A percentile compares a stretch with the other conserved stretches of the same genome.
Conservation (phyloP, 768 basidiomycete genomes). For the Tulasnella sp. region DNA sequence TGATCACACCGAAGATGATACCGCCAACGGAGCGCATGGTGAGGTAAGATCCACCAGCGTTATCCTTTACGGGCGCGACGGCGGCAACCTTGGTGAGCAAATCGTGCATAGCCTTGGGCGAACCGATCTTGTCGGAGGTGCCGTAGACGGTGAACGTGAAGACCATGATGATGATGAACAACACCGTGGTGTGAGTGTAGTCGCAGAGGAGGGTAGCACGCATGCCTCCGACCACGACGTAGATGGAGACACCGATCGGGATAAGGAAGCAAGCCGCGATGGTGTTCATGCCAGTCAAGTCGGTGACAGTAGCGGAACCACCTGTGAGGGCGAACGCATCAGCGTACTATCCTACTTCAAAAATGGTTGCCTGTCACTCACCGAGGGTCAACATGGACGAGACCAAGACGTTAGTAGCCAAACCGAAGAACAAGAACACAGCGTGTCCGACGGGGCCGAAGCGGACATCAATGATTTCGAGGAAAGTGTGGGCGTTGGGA, state of each 20-base stretch:
- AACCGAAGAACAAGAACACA: slow-evolving; percentile 85
- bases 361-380: not conserved
- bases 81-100: slow-evolving; percentile 44
- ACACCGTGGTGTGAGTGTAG: slow-evolving; percentile 79
- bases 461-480: slow-evolving; percentile 72
- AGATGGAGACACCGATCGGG: slow-evolving; percentile 78
- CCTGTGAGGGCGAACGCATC: not conserved
- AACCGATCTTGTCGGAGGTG: slow-evolving; percentile 71
- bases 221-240: slow-evolving; percentile 83
- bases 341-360: not conserved
- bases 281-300: slow-evolving; percentile 83
- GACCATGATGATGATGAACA: slow-evolving; percentile 77
- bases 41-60: slow-evolving; percentile 77
- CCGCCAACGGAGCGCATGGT: slow-evolving; percentile 69
- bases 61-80: slow-evolving; percentile 59
- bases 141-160: slow-evolving; percentile 76
- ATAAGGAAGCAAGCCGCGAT: slow-evolving; percentile 88
- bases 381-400: slow-evolving; percentile 76
- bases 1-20: slow-evolving; percentile 78
- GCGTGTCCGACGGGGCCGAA: slow-evolving; percentile 78
- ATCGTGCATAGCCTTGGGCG: slow-evolving; percentile 66
- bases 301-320: slow-evolving; percentile 74
- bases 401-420: slow-evolving; percentile 89
- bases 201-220: slow-evolving; percentile 78
- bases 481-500: slow-evolving; percentile 79